Conservation (phyloP, 331 rosid genomes). For the Erythrophleum ivorense region DNA sequence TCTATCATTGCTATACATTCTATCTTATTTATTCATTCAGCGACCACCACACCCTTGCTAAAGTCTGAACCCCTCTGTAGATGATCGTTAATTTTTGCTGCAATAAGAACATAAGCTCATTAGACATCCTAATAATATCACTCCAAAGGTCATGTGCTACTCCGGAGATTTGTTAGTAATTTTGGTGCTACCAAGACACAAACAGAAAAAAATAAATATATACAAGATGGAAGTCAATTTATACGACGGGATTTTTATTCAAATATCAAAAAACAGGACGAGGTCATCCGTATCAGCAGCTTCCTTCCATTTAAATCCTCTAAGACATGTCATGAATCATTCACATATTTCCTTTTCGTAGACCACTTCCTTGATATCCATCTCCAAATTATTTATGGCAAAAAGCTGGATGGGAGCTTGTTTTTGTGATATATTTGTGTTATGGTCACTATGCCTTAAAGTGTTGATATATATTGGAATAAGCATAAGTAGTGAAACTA, state of each 20-base stretch:
- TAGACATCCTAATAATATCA: slow-evolving; percentile 4
- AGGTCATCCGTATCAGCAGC: not conserved
- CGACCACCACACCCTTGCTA: not conserved
- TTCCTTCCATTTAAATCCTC: not conserved
- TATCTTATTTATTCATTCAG: not conserved
- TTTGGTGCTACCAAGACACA: not conserved
- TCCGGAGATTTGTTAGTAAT: not conserved
- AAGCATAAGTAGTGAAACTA: slow-evolving; percentile 18
- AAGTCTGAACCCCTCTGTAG: not conserved
- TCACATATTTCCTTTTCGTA: slow-evolving; percentile 14
- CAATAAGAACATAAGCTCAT: not conserved
- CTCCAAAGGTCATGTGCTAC: not conserved
- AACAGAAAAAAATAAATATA: not conserved
- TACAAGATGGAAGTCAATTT: not conserved
- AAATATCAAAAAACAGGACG: too few relatives aligned
- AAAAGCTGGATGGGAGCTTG: not conserved
- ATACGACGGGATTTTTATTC: not conserved
- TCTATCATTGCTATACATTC: not conserved
- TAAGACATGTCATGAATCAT: not conserved
- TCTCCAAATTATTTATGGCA: not conserved
- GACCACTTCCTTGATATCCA: not conserved
- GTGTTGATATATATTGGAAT: slow-evolving; percentile 15
- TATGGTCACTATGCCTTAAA: slow-evolving; percentile 1
- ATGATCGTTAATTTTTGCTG: not conserved
- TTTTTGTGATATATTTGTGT: not conserved